phyloP scores from a whole-genome alignment of 129 eudicot genomes.

The Lactuca sativa region DNA sequence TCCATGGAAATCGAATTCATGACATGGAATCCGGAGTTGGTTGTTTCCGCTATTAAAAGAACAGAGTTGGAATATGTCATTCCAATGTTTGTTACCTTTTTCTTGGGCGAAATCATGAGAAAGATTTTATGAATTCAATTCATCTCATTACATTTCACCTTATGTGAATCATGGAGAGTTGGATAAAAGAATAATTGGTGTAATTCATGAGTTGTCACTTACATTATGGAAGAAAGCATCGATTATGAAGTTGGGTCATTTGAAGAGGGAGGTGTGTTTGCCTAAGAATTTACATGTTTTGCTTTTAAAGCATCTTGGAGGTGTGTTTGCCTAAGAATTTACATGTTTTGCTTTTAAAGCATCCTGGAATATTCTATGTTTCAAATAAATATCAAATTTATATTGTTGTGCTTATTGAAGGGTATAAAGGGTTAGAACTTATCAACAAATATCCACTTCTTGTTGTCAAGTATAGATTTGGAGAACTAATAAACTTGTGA shows the following conservation, averaged over 20 bases:
- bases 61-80: constrained; percentile 47
- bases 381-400: constrained; percentile 73
- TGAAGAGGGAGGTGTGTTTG: constrained; percentile 61
- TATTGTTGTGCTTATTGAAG: constrained; percentile 79
- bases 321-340: constrained; percentile 71
- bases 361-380: constrained; percentile 91
- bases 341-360: constrained; percentile 64
- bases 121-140: constrained; percentile 70
- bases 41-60: constrained; percentile 56
- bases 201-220: constrained; percentile 80
- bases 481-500: constrained; percentile 49
- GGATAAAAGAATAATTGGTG: constrained; percentile 66
- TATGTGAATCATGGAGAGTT: constrained; percentile 34
- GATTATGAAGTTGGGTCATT: constrained; percentile 66
- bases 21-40: constrained; percentile 63
- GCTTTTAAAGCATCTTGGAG: constrained; percentile 78
- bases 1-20: constrained; percentile 79
- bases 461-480: constrained; percentile 78
- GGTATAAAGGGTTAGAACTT: constrained; percentile 63
- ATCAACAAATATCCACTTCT: constrained; percentile 83
- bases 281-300: constrained; percentile 74
- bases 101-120: constrained; percentile 81
- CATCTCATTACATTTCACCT: constrained; percentile 85
- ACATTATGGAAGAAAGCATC: constrained; percentile 85
- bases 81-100: constrained; percentile 64